Percentiles rank a stretch among this genome's conserved stretches.
phyloP scores from a whole-genome alignment of 2,329 filamentous ascomycete genomes.

The Pseudogymnoascus verrucosus region DNA sequence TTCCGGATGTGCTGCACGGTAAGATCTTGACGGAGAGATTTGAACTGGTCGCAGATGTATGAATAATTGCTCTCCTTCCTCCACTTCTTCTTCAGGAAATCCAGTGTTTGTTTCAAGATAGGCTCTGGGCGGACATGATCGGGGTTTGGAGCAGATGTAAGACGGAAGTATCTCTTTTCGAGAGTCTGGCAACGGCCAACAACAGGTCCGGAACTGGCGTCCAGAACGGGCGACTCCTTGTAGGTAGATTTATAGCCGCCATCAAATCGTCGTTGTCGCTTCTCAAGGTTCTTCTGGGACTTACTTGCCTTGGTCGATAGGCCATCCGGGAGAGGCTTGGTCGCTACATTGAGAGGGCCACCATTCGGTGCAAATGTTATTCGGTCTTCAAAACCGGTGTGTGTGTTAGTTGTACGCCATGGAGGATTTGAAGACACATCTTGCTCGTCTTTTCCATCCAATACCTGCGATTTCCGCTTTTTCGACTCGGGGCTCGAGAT shows the following conservation, averaged over 20 bases:
- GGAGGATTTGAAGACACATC: constrained; percentile 48
- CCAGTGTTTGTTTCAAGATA: constrained; percentile 75
- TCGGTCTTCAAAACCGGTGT: constrained; percentile 59
- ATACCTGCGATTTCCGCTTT: constrained; percentile 75
- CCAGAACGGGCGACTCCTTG: constrained; percentile 46
- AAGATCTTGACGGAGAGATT: constrained; percentile 93
- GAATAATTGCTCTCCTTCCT: constrained; percentile 85
- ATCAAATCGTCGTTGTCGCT: constrained; percentile 82
- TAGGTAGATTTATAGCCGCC: constrained; percentile 51
- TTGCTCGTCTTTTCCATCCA: constrained; percentile 45
- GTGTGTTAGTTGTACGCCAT: constrained; percentile 65
- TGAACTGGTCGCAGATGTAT: constrained; percentile 99
- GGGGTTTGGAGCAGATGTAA: constrained; percentile 83
- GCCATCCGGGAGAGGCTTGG: constrained; percentile 39
- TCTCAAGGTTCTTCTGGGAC: constrained; percentile 79
- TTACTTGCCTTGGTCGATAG: constrained; percentile 61
- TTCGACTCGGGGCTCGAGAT: constrained; percentile 36
- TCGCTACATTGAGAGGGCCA: constrained; percentile 29
- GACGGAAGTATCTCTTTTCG: constrained; percentile 90
- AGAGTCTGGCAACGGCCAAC: constrained; percentile 76
- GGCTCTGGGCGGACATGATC: constrained; percentile 78
- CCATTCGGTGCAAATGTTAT: constrained; percentile 41
- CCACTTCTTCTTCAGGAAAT: constrained; percentile 91
- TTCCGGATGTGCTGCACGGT: constrained; percentile 97
- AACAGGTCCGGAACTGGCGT: constrained; percentile 59